Base-by-base conservation (phyloP, 192 early-diverging fungal species). In the Chytriomyces sp. region DNA sequence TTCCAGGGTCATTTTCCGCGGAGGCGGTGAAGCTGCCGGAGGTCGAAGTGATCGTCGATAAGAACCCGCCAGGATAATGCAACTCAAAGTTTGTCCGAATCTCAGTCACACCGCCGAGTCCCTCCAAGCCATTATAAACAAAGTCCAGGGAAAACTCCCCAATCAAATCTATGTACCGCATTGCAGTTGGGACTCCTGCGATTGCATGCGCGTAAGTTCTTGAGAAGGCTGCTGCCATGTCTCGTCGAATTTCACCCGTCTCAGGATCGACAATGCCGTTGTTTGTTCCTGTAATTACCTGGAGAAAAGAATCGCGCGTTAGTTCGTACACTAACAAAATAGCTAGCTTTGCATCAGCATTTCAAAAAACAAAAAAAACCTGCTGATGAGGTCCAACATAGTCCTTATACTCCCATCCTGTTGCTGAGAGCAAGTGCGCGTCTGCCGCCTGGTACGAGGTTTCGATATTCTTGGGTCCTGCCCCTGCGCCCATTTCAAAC, bases 401-500 rank as follows among this genome's bases (percentile, higher is more conserved):
- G 35, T 71, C 77, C 26, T 68, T 78, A 47, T 72, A 78, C 28
- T 72, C 77, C 77, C 77, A 78, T 43, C 77, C 77, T 16, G 63
- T 63, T 0, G 57, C 23, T 11, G 68, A 71, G 11, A 78, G 7
- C 20, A 78, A 50, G 63, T 63, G 23, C 13, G 6, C 6, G 23
- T 78, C 69, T 11, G 62, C 69, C 8, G 62, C 18, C 24, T 75
- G 23, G 9, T 60, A 65, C 7, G 61, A 28, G 16, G 23, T 50
- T 7, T 18, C 26, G 50, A 75, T 66, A 65, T 9, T 28, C 28
- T 13, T 47, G 13, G 46, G 16, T 18, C 73, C 73, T 53, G 18
- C 73, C 6, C 61, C 44, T 5, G 20, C 62, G 1, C 77, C 77
- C 77, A 72, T 72, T 61, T 78, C 77, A 53, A 72, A 78, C 59